Conservation (phyloP, 768 basidiomycete genomes). For the Suillus ampliporus region DNA sequence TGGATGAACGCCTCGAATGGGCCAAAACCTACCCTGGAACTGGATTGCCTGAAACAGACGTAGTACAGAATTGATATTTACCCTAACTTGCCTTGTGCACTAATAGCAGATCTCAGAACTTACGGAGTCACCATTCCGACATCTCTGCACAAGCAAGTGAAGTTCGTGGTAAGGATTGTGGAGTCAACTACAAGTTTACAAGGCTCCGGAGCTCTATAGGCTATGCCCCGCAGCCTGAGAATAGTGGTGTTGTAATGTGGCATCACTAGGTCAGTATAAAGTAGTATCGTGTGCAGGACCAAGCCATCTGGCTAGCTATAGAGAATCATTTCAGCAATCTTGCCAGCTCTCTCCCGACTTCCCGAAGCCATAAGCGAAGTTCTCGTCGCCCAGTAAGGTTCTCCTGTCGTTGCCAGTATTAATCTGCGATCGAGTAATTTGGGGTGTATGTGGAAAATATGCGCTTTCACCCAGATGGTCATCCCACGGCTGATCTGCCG, state of each 20-base stretch:
- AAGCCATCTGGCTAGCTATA: neutral
- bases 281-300: neutral
- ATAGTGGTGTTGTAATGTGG: neutral
- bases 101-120: neutral
- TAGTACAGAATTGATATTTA: neutral
- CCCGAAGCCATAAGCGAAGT: neutral
- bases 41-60: neutral
- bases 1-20: conserved; percentile 5
- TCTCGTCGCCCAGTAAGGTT: conserved; percentile 5
- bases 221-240: neutral
- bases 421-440: conserved; percentile 3
- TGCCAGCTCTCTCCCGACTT: conserved; percentile 1
- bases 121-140: neutral
- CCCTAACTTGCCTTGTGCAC: neutral
- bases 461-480: conserved; percentile 11
- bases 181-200: neutral
- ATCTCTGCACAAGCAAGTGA: neutral
- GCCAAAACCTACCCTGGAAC: conserved; percentile 4
- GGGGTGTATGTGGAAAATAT: conserved; percentile 7
- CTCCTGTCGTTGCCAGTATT: neutral
- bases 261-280: neutral
- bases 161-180: neutral
- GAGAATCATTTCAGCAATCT: conserved; percentile 1
- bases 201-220: no score
- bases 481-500: conserved; percentile 10